These are phyloP conservation scores for Echium plantagineum DNA, from an alignment of 257 asterid species.

Conservation along the genomic window DNA sequence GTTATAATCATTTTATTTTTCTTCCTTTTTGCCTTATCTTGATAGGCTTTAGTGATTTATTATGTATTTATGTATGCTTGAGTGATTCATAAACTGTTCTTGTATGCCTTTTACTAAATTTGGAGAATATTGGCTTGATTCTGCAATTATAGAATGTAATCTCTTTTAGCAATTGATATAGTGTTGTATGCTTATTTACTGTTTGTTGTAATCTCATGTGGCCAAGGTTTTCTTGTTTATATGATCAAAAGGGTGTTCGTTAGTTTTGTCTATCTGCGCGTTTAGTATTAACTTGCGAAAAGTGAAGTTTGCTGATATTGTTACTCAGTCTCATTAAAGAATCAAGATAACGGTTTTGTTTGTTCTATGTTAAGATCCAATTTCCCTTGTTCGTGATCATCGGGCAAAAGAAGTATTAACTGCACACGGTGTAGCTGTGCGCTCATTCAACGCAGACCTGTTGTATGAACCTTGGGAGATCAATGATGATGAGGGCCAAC, in stretches of 20 bases:
- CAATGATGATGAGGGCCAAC: conserved; percentile 51
- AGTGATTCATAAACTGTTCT: not conserved
- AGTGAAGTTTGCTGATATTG: no score
- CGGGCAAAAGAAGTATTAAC: conserved; percentile 67
- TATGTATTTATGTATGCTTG: no score
- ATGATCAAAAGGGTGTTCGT: not conserved
- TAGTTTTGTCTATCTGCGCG: not conserved
- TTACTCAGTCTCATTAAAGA: not conserved
- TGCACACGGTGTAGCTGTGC: conserved; percentile 59
- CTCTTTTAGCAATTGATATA: no score
- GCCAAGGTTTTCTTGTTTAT: no score
- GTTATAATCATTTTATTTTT: no score
- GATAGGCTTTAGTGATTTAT: no score
- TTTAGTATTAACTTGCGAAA: no score
- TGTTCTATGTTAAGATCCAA: conserved; percentile 48
- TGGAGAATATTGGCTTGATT: no score
- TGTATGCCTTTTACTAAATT: not conserved
- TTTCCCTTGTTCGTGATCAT: conserved; percentile 85
- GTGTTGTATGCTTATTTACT: no score
- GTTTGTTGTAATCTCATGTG: no score
- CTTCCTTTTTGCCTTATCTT: no score
- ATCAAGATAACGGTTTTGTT: conserved; percentile 7
- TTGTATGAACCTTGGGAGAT: conserved; percentile 95
- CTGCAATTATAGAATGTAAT: no score
- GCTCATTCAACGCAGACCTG: conserved; percentile 75